Percentiles rank a stretch among this genome's conserved stretches.
These are phyloP conservation scores for Micractinium conductrix DNA, from an alignment of 139 green algal species.

Conservation along the genomic window DNA sequence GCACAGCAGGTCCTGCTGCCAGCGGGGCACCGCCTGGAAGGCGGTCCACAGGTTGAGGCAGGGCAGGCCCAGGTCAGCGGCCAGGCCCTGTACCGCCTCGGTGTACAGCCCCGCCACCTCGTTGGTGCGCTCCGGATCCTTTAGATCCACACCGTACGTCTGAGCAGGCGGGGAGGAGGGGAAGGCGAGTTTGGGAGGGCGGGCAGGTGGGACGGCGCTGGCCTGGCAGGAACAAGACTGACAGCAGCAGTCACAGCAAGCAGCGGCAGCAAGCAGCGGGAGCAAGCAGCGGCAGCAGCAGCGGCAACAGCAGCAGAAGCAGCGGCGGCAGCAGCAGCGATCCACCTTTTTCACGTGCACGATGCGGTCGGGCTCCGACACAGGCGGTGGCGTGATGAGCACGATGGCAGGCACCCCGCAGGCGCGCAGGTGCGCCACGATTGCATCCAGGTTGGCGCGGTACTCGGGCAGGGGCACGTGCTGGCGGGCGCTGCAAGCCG, in stretches of 20 bases:
- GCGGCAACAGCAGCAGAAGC: no score
- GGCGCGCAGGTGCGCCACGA: conserved; percentile 55
- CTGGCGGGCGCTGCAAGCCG: conserved; percentile 71
- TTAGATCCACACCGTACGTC: conserved; percentile 34
- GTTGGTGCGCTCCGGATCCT: conserved; percentile 60
- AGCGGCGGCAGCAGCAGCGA: no score
- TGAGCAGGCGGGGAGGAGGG: background rate
- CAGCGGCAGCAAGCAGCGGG: no score
- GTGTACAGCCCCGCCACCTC: conserved; percentile 64
- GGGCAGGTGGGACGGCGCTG: no score
- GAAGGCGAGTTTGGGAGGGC: background rate
- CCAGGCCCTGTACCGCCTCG: conserved; percentile 52
- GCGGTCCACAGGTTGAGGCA: conserved; percentile 68
- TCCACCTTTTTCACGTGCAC: conserved; percentile 45
- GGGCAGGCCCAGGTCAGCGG: background rate
- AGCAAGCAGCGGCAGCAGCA: no score
- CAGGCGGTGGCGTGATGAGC: conserved; percentile 80
- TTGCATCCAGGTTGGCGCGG: conserved; percentile 60
- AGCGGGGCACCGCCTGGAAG: conserved; percentile 58
- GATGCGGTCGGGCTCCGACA: conserved; percentile 68
- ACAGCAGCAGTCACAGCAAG: no score
- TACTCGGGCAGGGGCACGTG: conserved; percentile 88
- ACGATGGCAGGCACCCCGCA: conserved; percentile 56
- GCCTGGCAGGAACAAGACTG: no score
- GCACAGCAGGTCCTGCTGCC: conserved; percentile 46